A percentile compares a stretch with the other conserved stretches of the same genome.
Conservation (phyloP, 2,329 filamentous ascomycete genomes). For the Calonectria pteridis region DNA sequence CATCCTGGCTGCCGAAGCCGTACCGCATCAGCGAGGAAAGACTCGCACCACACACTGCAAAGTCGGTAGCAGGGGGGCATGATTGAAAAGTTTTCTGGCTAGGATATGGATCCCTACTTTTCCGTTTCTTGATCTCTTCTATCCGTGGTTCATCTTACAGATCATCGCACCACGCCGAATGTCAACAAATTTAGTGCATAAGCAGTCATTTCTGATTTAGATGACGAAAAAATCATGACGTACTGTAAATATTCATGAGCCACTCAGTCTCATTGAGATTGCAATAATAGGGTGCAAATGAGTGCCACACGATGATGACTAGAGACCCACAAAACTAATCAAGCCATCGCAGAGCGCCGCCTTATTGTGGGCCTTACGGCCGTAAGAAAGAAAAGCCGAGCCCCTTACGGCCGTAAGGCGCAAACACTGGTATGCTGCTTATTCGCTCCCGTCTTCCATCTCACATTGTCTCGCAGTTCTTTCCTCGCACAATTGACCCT, state of each 20-base stretch:
- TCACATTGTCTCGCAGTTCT: neutral
- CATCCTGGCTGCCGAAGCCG: constrained; percentile 29
- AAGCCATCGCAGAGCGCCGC: neutral
- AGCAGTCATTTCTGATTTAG: neutral
- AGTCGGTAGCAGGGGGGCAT: neutral
- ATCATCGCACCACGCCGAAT: neutral
- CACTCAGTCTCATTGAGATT: neutral
- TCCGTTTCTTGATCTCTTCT: neutral
- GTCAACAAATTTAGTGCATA: neutral
- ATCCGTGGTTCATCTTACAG: neutral
- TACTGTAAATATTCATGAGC: neutral
- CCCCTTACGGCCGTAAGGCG: neutral
- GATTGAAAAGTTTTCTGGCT: neutral
- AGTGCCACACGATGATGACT: neutral
- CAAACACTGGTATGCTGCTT: neutral
- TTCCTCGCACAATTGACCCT: neutral
- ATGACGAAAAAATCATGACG: no score
- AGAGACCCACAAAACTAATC: neutral
- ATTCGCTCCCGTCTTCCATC: neutral
- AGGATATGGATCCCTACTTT: neutral
- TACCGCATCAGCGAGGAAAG: constrained; percentile 16
- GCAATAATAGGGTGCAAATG: neutral
- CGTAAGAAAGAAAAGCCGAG: no score
- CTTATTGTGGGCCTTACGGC: neutral
- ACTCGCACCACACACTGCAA: neutral